These are phyloP conservation scores for Sphagnum contortum DNA, from an alignment of 225 moss, liverwort and hornwort species.

Conservation along the genomic window DNA sequence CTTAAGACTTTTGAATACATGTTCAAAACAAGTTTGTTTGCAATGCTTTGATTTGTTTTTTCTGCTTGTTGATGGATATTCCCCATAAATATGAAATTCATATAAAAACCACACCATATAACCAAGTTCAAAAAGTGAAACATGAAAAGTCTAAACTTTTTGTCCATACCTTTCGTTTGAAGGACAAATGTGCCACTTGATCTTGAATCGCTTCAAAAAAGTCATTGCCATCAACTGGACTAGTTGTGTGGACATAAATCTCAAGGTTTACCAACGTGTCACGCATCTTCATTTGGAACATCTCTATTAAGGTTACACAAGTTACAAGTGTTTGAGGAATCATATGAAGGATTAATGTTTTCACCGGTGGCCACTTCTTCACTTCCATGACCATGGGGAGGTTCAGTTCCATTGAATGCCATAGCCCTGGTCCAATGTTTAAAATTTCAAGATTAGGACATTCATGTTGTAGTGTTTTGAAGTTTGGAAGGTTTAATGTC, in stretches of 20 bases:
- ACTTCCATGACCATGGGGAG: conserved; percentile 3
- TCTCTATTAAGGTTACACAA: conserved; percentile 6
- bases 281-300: neutral
- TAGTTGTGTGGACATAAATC: conserved; percentile 28
- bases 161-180: conserved; percentile 19
- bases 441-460: conserved; percentile 35
- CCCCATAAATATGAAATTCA: no score
- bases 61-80: no score
- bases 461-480: conserved; percentile 12
- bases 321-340: conserved; percentile 26
- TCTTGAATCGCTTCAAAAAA: conserved; percentile 12
- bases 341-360: conserved; percentile 43
- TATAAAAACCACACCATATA: no score
- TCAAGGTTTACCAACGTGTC: neutral
- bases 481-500: conserved; percentile 23
- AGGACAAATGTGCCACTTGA: neutral
- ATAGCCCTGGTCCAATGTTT: conserved; percentile 65
- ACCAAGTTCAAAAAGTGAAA: conserved; percentile 22
- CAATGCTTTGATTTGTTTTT: no score
- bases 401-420: conserved; percentile 53
- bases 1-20: no score
- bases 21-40: no score
- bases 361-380: conserved; percentile 39
- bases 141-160: conserved; percentile 48
- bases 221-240: conserved; percentile 15